Evolutionary conservation across 2,329 filamentous ascomycete genomes (phyloP).

Genomic region (Chrysosporium keratinophilum): DNA sequence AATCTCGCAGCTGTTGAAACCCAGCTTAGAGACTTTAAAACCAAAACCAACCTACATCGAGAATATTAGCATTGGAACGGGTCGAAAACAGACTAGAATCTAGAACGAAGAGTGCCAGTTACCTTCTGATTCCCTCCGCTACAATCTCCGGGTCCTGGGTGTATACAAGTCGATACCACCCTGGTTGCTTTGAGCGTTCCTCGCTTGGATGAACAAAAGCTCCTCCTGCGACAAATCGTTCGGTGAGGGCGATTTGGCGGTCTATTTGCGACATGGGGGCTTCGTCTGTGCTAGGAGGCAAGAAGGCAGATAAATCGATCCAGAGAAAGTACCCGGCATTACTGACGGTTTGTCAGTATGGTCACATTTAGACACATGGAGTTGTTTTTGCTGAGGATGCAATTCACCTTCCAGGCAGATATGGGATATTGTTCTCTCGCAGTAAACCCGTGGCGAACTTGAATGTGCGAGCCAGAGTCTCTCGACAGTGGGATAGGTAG

Average conservation of each 20-base stretch:
- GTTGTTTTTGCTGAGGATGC: neutral
- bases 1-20: neutral
- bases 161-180: constrained; percentile 48
- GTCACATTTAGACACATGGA: neutral
- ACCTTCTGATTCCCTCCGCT: constrained; percentile 29
- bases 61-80: neutral
- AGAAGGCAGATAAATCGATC: constrained; percentile 41
- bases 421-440: constrained; percentile 31
- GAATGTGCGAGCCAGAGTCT: constrained; percentile 22
- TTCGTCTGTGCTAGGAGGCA: constrained; percentile 23
- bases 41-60: neutral
- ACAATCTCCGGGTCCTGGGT: constrained; percentile 29
- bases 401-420: constrained; percentile 25
- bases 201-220: constrained; percentile 44
- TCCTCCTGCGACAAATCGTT: constrained; percentile 37
- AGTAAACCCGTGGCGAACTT: constrained; percentile 27
- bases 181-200: constrained; percentile 36
- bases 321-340: constrained; percentile 52
- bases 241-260: constrained; percentile 38
- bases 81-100: neutral
- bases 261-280: constrained; percentile 22
- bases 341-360: constrained; percentile 14
- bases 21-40: neutral
- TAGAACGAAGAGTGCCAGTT: neutral
- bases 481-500: constrained; percentile 21